Conservation (phyloP, 2,329 filamentous ascomycete species). For the Sporothrix curviconia region DNA sequence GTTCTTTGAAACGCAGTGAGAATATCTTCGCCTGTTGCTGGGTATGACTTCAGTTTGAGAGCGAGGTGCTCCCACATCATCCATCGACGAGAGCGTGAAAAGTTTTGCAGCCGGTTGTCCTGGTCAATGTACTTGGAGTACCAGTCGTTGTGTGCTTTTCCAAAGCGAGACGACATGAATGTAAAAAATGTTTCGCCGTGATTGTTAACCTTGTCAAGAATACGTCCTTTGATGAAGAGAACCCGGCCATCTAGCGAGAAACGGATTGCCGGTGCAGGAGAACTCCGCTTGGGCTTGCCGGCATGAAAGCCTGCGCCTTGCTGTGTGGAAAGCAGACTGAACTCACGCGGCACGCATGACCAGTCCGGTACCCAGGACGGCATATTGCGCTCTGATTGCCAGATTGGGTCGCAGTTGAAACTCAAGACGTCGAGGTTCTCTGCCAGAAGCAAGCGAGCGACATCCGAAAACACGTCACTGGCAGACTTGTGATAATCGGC, state of each 20-base stretch:
- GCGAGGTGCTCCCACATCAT: background rate
- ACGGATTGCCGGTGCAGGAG: background rate
- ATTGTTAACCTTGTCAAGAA: background rate
- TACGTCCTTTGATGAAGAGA: background rate
- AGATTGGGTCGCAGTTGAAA: background rate
- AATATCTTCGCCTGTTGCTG: background rate
- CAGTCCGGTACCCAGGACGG: background rate
- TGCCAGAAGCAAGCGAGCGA: background rate
- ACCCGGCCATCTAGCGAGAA: background rate
- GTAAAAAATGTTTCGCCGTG: background rate
- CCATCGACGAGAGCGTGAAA: background rate
- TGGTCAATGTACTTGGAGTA: background rate
- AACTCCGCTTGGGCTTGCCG: background rate
- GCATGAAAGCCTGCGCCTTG: background rate
- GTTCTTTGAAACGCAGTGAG: background rate
- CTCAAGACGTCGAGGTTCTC: background rate
- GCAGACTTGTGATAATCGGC: background rate
- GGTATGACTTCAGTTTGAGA: background rate
- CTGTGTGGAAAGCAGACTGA: background rate
- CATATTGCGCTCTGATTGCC: background rate
- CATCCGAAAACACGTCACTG: background rate
- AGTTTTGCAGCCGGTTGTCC: background rate
- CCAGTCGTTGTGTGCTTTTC: background rate
- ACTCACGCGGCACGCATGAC: background rate
- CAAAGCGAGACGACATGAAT: background rate